Base-by-base conservation (phyloP, 371 early-diverging fungal species). In the Globomyces sp. region DNA sequence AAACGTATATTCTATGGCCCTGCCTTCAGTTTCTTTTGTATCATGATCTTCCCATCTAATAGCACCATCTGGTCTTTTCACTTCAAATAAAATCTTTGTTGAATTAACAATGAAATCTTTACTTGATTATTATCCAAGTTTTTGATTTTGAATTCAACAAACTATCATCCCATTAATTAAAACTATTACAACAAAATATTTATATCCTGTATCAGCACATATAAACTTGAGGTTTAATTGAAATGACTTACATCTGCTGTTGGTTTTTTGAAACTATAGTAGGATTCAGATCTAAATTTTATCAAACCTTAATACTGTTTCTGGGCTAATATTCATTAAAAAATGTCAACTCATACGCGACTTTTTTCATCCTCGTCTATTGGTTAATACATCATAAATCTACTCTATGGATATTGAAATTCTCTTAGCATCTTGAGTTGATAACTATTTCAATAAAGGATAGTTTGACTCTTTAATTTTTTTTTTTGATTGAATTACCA, bases 1-100 rank as follows among this genome's bases (percentile, higher is more conserved):
- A 50, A 80, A 77, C 8, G 48, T 65, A 69, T 80, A 80, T n/a
- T 43, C 11, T n/a, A 76, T 70, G 5, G 69, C 73, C 11, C 72
- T 69, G 2, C 51, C 57, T 8, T 67, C 50, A 34, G 46, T 61
- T 68, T 62, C 45, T 44, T 47, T 63, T 57, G 50, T 43, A 34
- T 68, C 70, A 3, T 58, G 55, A 37, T 72, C 68, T 11, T 63
- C 46, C 79, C 76, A 78, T 36, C 67, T 46, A 39, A 74, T 45
- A 6, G 65, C 67, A 4, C 64, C 58, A 1, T 66, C 53, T 9
- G 79, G 73, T 58, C 77, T 64, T 41, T 71, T 69, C 62, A 75
- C 67, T 34, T 76, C 71, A 63, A 75, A 79, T 41, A 76, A 66
- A 3, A 72, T 60, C 74, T 11, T 47, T 77, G 50, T 36, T 24